Percentiles rank a stretch among this genome's conserved stretches.
Conservation (phyloP, 2,329 filamentous ascomycete genomes). For the Aspergillus chevalieri region DNA sequence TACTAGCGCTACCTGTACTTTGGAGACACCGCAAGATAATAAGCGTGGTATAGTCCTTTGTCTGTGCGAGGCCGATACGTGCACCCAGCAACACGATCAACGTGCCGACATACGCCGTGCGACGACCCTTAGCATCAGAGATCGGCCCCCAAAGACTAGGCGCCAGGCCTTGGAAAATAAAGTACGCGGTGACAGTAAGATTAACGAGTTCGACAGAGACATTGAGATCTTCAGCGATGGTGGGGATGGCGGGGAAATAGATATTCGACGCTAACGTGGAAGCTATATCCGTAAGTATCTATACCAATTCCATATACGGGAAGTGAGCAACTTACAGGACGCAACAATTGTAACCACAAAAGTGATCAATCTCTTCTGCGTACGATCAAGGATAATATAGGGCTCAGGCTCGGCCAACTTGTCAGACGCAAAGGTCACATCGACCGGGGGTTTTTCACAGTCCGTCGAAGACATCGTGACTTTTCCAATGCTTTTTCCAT, state of each 20-base stretch:
- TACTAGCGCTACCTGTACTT: slow-evolving; percentile 23
- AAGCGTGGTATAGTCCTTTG: slow-evolving; percentile 22
- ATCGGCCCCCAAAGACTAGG: slow-evolving; percentile 39
- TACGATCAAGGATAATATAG: slow-evolving; percentile 41
- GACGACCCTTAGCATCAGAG: slow-evolving; percentile 37
- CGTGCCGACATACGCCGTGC: slow-evolving; percentile 32
- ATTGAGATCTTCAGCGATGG: slow-evolving; percentile 36
- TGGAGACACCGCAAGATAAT: slow-evolving; percentile 27
- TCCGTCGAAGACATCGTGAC: too few relatives aligned
- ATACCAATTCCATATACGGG: not conserved
- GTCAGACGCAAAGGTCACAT: too few relatives aligned
- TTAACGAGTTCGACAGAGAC: slow-evolving; percentile 37
- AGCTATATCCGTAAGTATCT: slow-evolving; percentile 16
- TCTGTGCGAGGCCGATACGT: slow-evolving; percentile 33
- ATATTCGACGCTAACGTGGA: slow-evolving; percentile 43
- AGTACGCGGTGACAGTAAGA: slow-evolving; percentile 42
- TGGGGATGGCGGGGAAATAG: slow-evolving; percentile 42
- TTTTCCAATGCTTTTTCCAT: too few relatives aligned
- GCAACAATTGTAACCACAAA: slow-evolving; percentile 45
- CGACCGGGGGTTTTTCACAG: too few relatives aligned
- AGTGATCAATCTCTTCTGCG: slow-evolving; percentile 46
- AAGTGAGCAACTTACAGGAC: slow-evolving; percentile 37
- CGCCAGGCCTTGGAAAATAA: slow-evolving; percentile 41
- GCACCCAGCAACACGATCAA: slow-evolving; percentile 38
- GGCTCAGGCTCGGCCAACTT: too few relatives aligned